Evolutionary conservation across 2,329 filamentous ascomycete genomes (phyloP).

Genomic region (Seiridium cupressi): DNA sequence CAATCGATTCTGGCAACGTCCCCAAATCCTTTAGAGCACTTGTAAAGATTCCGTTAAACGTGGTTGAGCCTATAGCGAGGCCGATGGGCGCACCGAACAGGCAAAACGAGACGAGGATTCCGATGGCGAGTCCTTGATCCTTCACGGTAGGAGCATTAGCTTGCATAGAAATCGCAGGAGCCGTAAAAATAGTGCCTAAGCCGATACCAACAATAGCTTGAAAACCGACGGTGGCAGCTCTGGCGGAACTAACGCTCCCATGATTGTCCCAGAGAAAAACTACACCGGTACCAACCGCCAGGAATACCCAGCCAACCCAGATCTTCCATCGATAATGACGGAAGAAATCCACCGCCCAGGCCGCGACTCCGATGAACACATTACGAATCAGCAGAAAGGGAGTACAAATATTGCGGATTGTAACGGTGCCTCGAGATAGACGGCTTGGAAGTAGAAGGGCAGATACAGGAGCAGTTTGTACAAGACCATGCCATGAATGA

Average conservation of each 20-base stretch:
- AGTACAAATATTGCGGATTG: slow-evolving; percentile 24
- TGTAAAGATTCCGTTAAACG: slow-evolving; percentile 30
- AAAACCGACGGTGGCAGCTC: slow-evolving; percentile 16
- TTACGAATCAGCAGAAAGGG: slow-evolving; percentile 20
- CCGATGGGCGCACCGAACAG: slow-evolving; percentile 35
- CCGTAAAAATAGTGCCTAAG: slow-evolving; percentile 13
- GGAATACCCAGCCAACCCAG: slow-evolving; percentile 19
- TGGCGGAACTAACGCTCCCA: slow-evolving; percentile 12
- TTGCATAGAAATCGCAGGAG: slow-evolving; percentile 26
- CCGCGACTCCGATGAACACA: slow-evolving; percentile 15
- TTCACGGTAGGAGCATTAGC: slow-evolving; percentile 30
- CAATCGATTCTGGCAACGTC: slow-evolving; percentile 13
- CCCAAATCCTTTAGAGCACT: slow-evolving; percentile 13
- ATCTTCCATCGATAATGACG: slow-evolving; percentile 18
- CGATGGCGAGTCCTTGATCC: slow-evolving; percentile 32
- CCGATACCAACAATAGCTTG: slow-evolving; percentile 27
- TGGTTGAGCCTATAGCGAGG: slow-evolving; percentile 29
- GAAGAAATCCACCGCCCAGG: background rate
- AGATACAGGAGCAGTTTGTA: slow-evolving; percentile 28
- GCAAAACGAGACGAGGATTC: slow-evolving; percentile 30
- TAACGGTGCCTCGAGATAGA: slow-evolving; percentile 25
- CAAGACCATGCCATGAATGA: slow-evolving; percentile 29
- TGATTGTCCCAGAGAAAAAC: slow-evolving; percentile 13
- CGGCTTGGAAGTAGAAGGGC: slow-evolving; percentile 32
- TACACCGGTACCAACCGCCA: slow-evolving; percentile 17